Evolutionary conservation across 192 early-diverging fungal species (phyloP).

Genomic region (Glomus cerebriforme): DNA sequence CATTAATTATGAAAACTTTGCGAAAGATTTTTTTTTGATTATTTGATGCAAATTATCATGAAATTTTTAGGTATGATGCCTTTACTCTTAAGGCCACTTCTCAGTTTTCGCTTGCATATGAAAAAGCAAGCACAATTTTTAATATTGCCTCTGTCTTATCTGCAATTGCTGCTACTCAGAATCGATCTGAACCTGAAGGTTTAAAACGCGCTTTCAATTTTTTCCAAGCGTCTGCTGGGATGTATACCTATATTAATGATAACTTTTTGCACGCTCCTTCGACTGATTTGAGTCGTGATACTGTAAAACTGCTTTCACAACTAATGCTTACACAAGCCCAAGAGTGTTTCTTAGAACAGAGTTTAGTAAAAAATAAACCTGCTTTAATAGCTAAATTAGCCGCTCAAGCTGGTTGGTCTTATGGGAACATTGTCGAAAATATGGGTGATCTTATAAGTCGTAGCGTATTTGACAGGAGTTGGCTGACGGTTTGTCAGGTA

Average conservation of each 20-base stretch:
- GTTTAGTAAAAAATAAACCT: constrained; percentile 82
- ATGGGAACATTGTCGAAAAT: constrained; percentile 74
- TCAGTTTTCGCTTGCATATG: constrained; percentile 94
- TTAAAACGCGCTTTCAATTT: constrained; percentile 86
- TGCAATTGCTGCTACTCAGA: constrained; percentile 73
- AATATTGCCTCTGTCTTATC: constrained; percentile 86
- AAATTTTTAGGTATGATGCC: constrained; percentile 66
- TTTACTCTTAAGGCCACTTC: constrained; percentile 78
- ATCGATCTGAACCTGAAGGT: constrained; percentile 70
- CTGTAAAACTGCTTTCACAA: constrained; percentile 79
- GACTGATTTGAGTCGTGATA: constrained; percentile 86
- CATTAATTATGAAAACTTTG: background rate
- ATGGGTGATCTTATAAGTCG: constrained; percentile 65
- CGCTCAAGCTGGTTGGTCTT: constrained; percentile 74
- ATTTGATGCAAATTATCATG: background rate
- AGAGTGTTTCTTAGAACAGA: constrained; percentile 88
- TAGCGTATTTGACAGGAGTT: constrained; percentile 76
- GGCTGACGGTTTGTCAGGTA: constrained; percentile 82
- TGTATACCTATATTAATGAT: constrained; percentile 95
- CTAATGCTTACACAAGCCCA: constrained; percentile 96
- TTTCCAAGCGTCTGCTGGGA: constrained; percentile 92
- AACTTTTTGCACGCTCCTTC: constrained; percentile 98
- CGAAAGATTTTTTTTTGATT: background rate
- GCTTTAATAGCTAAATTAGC: constrained; percentile 90
- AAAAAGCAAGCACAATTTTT: constrained; percentile 95